Evolutionary conservation across 352 stramenopile genomes (phyloP).

Genomic region (Hyaloperonospora arabidopsidis): DNA sequence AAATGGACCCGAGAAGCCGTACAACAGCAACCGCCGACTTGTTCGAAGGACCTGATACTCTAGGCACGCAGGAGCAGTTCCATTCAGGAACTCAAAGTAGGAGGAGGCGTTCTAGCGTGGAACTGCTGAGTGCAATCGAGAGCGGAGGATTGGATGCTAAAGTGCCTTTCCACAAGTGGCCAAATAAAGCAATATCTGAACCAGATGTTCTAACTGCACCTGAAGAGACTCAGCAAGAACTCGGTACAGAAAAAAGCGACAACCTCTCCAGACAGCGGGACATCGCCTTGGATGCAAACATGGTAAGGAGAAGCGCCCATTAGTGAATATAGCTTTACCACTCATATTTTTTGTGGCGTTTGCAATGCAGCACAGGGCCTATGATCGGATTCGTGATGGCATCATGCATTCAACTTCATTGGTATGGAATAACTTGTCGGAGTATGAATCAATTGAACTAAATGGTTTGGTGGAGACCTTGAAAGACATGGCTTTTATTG

Average conservation of each 20-base stretch:
- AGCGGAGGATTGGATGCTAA: conserved; percentile 40
- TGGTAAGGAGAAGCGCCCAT: conserved; percentile 38
- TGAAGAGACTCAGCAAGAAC: conserved; percentile 22
- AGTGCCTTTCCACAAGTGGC: conserved; percentile 18
- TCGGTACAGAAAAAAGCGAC: conserved; percentile 16
- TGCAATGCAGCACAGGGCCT: conserved; percentile 42
- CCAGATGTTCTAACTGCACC: conserved; percentile 14
- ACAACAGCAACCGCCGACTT: conserved; percentile 20
- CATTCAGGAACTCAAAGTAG: conserved; percentile 8
- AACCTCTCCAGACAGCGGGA: conserved; percentile 49
- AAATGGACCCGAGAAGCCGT: conserved; percentile 5
- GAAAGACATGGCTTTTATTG: conserved; percentile 72
- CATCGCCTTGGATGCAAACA: conserved; percentile 59
- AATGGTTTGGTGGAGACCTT: conserved; percentile 40
- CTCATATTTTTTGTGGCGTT: conserved; percentile 6
- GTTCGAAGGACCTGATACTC: conserved; percentile 23
- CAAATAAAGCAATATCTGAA: conserved; percentile 12
- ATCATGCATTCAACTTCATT: conserved; percentile 40
- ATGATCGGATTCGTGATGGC: conserved; percentile 49
- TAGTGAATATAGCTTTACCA: conserved; percentile 1
- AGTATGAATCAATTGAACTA: conserved; percentile 26
- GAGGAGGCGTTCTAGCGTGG: conserved; percentile 47
- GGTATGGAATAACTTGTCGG: conserved; percentile 23
- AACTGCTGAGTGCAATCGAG: conserved; percentile 61
- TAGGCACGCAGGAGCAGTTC: conserved; percentile 17